Evolutionary conservation across 2,329 filamentous ascomycete genomes (phyloP).

Genomic region (Onygena corvina): DNA sequence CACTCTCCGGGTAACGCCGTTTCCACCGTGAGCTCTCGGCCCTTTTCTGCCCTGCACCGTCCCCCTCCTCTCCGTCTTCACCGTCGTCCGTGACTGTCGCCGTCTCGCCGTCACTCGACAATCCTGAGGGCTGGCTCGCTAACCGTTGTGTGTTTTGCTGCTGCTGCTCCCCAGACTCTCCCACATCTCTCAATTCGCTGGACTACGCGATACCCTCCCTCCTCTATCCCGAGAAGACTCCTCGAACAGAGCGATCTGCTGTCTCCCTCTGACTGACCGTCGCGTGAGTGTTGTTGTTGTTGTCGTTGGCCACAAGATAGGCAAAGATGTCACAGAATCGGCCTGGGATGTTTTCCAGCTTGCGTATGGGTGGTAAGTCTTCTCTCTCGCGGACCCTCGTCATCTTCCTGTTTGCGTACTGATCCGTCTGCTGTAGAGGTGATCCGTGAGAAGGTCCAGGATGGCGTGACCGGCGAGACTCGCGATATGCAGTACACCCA

Average conservation of each 20-base stretch:
- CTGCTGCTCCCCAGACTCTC: too few relatives aligned
- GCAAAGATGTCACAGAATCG: slow-evolving; percentile 80
- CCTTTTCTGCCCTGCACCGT: background rate
- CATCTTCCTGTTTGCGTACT: slow-evolving; percentile 17
- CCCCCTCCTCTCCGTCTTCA: background rate
- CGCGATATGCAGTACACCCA: slow-evolving; percentile 96
- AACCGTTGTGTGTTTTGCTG: too few relatives aligned
- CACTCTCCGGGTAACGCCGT: too few relatives aligned
- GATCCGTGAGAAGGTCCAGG: slow-evolving; percentile 96
- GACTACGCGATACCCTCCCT: too few relatives aligned
- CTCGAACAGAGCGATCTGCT: too few relatives aligned
- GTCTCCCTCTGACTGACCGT: too few relatives aligned
- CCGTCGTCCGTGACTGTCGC: background rate
- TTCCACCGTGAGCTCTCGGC: background rate
- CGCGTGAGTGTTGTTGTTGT: too few relatives aligned
- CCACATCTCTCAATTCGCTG: too few relatives aligned
- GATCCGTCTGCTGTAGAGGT: slow-evolving; percentile 54
- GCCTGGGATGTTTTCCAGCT: slow-evolving; percentile 71
- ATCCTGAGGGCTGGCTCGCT: too few relatives aligned
- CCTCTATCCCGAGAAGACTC: too few relatives aligned
- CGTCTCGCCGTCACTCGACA: too few relatives aligned
- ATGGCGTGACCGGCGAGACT: slow-evolving; percentile 92
- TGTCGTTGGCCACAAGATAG: background rate
- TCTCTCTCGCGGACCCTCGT: slow-evolving; percentile 5
- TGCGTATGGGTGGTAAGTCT: slow-evolving; percentile 93